Evolutionary conservation across 306 rosid species (phyloP), one percentile per base, ranked within the genome.

Genomic region (Acacia crassicarpa): DNA sequence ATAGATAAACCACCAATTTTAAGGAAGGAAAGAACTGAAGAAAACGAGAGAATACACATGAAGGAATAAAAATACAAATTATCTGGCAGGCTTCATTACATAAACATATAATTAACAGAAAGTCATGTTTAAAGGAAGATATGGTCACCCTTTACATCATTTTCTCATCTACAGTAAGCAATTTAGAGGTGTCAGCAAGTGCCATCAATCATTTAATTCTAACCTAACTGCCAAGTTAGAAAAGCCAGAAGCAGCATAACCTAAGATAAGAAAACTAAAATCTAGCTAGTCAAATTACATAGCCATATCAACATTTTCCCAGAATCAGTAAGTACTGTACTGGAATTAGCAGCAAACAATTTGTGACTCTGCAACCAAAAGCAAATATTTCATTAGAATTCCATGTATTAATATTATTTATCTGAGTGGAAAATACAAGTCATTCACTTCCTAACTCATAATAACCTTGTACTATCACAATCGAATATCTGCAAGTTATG

Each of bases 151-250:
- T 84, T 80, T 90, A 90, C 86, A 81, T 80, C 65, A 74, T 62
- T 79, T 76, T 80, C 76, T 75, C 70, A 74, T 77, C 87, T 80
- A 85, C 83, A 46, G 78, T 81, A 86, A 82, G 82, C 81, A 84
- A 76, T 78, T 80, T 84, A 89, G 84, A 87, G 84, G 82, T 75
- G 93, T 88, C 88, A 89, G 90, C 89, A 86, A 79, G 84, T 83
- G 89, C 87, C 81, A 83, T 61, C 23, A 81, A 86, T 88, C 81
- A 88, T 67, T 38, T 5, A 38, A 38, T 38, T 74, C 89, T 92
- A 92, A 83, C 90, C 97, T 91, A 91, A 75, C 45, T 76, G 81
- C 81, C 85, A 80, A 84, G 90, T 89, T 90, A 89, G 94, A 88
- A 85, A 84, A 81, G 78, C 81, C 79, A 82, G 62, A 84, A 59